Evolutionary conservation across 164 flowering plant species (phyloP).

Genomic region (Amborella trichopoda): DNA sequence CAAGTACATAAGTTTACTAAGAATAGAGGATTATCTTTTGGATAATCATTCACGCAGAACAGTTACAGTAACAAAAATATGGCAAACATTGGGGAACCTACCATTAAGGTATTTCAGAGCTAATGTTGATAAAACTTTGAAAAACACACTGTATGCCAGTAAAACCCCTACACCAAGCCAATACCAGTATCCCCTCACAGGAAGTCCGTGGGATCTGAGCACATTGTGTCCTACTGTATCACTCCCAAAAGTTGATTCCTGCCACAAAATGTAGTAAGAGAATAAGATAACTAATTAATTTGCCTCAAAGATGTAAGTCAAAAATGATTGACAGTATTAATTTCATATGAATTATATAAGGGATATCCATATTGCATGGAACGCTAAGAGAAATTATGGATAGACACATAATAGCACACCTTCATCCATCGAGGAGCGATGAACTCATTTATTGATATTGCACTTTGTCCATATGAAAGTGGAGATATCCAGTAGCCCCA

Average conservation of each 20-base stretch:
- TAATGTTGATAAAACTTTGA: constrained; percentile 47
- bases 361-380: too few relatives aligned
- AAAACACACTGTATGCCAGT: constrained; percentile 36
- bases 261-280: too few relatives aligned
- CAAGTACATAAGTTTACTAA: too few relatives aligned
- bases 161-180: constrained; percentile 74
- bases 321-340: constrained; percentile 1
- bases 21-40: too few relatives aligned
- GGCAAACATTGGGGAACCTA: constrained; percentile 22
- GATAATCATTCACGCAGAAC: too few relatives aligned
- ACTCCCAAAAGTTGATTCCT: too few relatives aligned
- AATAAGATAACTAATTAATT: not conserved
- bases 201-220: constrained; percentile 39
- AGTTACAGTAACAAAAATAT: not conserved
- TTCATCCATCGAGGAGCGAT: constrained; percentile 68
- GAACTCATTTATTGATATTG: constrained; percentile 80
- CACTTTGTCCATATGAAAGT: constrained; percentile 67
- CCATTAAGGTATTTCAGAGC: constrained; percentile 66
- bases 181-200: constrained; percentile 48
- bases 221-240: constrained; percentile 43
- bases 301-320: not conserved
- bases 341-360: too few relatives aligned
- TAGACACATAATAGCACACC: constrained; percentile 28
- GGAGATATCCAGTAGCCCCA: constrained; percentile 94
- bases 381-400: too few relatives aligned